Evolutionary conservation across 805 yeast genomes (phyloP).

Genomic region (Yamadazyma akitaensis): DNA sequence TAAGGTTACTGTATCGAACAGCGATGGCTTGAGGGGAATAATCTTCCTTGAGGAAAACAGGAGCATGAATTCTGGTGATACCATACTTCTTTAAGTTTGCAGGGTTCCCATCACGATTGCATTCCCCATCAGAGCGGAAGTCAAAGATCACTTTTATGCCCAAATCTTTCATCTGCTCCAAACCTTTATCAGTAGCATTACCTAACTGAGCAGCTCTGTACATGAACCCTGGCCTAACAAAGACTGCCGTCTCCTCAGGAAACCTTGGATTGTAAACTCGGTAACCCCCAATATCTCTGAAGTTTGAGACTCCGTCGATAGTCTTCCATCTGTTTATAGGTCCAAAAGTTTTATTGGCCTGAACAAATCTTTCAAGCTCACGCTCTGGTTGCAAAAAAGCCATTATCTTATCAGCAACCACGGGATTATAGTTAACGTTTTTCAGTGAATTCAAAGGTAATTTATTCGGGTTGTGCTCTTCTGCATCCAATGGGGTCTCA

Average conservation of each 20-base stretch:
- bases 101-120: slow-evolving; percentile 44
- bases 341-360: slow-evolving; percentile 31
- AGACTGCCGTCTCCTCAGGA: slow-evolving; percentile 20
- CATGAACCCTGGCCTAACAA: slow-evolving; percentile 50
- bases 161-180: slow-evolving; percentile 34
- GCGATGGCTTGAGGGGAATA: slow-evolving; percentile 66
- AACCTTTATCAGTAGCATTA: slow-evolving; percentile 50
- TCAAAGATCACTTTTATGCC: slow-evolving; percentile 61
- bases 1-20: slow-evolving; percentile 48
- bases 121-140: slow-evolving; percentile 61
- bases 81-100: slow-evolving; percentile 36
- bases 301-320: slow-evolving; percentile 67
- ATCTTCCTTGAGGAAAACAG: slow-evolving; percentile 53
- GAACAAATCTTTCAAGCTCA: slow-evolving; percentile 53
- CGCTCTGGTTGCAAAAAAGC: slow-evolving; percentile 46
- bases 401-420: slow-evolving; percentile 48
- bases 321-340: slow-evolving; percentile 54
- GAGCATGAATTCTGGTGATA: slow-evolving; percentile 47
- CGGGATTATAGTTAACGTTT: slow-evolving; percentile 54
- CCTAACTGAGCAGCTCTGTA: slow-evolving; percentile 66
- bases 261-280: slow-evolving; percentile 32
- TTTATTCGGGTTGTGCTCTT: slow-evolving; percentile 31
- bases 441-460: slow-evolving; percentile 46
- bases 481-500: slow-evolving; percentile 29
- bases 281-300: slow-evolving; percentile 84